Base-by-base conservation (phyloP, 225 moss, liverwort and hornwort species). In the Bryoerythrophyllum caledonicum region DNA sequence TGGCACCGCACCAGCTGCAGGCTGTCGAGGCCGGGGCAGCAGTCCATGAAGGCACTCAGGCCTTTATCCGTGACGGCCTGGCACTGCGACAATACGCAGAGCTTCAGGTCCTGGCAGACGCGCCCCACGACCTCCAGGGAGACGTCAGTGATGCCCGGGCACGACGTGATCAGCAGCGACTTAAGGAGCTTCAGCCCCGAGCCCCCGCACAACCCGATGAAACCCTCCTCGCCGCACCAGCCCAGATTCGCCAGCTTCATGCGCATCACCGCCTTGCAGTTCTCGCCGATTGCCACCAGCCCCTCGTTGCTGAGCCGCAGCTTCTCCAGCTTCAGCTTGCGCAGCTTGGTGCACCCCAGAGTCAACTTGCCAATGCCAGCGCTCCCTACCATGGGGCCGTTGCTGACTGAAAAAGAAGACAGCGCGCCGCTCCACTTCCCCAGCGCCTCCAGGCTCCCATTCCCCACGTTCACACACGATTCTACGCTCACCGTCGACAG, bases 301-400 rank as follows among this genome's bases (percentile, higher is more conserved):
- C 91, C 93, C 61, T 84, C 68, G 57, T 91, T 84, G 74, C 80
- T 71, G 77, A 93, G 52, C 14, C 76, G 66, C 27, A 91, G 63
- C 58, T 88, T 93, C 66, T 91, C 91, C 81, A 93, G 35, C 80
- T 86, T 89, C 83, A 93, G 65, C 80, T 86, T 91, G 7, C 80
- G 89, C 61, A 93, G 67, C 67, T 84, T 91, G 20, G 46, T 81
- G 68, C 91, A 91, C 12, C 93, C 84, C 34, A 56, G 30, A 35
- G 86, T 82, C 21, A 91, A 20, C 25, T 78, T 75, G 25, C 54
- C 75, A 65, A 93, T 86, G 48, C 93, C 91, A 37, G 75, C 77
- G 75, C 82, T 89, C 20, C 93, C 89, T 19, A 93, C 85, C 68
- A 65, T 68, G n/a, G 81, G 72, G 67, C 90, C 91, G 26, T 80